Evolutionary conservation across 768 basidiomycete genomes (phyloP).

Genomic region (Rhizopogon sp.): DNA sequence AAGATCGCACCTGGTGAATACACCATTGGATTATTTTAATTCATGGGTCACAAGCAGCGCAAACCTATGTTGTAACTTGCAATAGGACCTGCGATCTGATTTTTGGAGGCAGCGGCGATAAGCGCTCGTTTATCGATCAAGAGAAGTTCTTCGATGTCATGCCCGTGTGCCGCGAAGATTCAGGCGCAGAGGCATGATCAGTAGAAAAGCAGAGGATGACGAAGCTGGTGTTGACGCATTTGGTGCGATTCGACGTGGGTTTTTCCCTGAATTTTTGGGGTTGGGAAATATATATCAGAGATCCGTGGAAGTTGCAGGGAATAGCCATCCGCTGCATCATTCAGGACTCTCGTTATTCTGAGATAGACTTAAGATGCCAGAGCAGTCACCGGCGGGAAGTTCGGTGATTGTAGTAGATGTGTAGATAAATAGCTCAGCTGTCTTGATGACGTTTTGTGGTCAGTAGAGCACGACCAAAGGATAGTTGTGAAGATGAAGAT

Average conservation of each 20-base stretch:
- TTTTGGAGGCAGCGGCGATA: slow-evolving; percentile 11
- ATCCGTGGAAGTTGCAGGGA: background rate
- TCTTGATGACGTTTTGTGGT: background rate
- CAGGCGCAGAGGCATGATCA: slow-evolving; percentile 19
- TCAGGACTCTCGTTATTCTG: background rate
- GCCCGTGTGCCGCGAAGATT: slow-evolving; percentile 7
- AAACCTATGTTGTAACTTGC: background rate
- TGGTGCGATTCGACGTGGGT: slow-evolving; percentile 1
- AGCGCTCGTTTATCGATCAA: slow-evolving; percentile 20
- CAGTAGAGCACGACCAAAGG: background rate
- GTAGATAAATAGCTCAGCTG: background rate
- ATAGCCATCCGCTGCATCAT: background rate
- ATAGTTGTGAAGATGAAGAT: background rate
- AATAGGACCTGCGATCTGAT: background rate
- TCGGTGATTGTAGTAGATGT: background rate
- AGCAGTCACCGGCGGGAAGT: background rate
- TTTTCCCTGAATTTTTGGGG: background rate
- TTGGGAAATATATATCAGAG: background rate
- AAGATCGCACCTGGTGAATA: background rate
- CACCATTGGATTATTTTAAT: background rate
- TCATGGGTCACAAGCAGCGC: background rate
- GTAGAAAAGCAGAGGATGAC: slow-evolving; percentile 17
- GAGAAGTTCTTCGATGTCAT: slow-evolving; percentile 11
- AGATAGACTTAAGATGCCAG: background rate
- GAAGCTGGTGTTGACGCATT: slow-evolving; percentile 5